Evolutionary conservation across 495 filamentous ascomycete genomes (phyloP).

Genomic region (Sphaerosporella brunnea): DNA sequence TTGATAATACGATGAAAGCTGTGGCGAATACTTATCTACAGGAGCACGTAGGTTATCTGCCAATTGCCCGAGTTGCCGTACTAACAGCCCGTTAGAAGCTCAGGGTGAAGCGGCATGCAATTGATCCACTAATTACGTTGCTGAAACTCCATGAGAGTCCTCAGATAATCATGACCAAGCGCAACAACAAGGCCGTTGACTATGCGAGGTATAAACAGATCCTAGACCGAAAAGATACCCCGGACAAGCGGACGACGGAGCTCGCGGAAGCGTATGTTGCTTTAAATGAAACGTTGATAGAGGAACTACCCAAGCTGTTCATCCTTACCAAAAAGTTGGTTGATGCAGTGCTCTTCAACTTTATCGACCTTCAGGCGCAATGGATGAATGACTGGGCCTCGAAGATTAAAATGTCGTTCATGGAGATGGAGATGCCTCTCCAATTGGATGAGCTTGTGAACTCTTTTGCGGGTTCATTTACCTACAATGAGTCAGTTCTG

Average conservation of each 20-base stretch:
- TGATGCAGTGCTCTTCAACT: slow-evolving; percentile 58
- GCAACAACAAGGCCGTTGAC: slow-evolving; percentile 72
- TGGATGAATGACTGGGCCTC: slow-evolving; percentile 68
- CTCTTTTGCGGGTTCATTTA: slow-evolving; percentile 57
- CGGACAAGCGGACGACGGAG: slow-evolving; percentile 65
- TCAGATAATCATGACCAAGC: slow-evolving; percentile 72
- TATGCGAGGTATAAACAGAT: slow-evolving; percentile 62
- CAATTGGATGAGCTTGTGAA: slow-evolving; percentile 46
- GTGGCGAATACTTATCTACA: slow-evolving; percentile 58
- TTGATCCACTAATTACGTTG: slow-evolving; percentile 68
- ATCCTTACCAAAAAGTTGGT: slow-evolving; percentile 57
- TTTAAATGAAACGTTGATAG: slow-evolving; percentile 78
- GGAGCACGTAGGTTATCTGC: slow-evolving; percentile 55
- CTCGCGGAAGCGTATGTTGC: slow-evolving; percentile 73
- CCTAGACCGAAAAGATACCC: slow-evolving; percentile 59
- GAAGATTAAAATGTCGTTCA: slow-evolving; percentile 59
- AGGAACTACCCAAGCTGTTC: slow-evolving; percentile 79
- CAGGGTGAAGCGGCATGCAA: slow-evolving; percentile 59
- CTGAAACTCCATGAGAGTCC: slow-evolving; percentile 67
- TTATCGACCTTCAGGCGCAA: slow-evolving; percentile 58
- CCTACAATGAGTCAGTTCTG: slow-evolving; percentile 37
- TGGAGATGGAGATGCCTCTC: slow-evolving; percentile 44
- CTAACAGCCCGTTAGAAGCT: slow-evolving; percentile 37
- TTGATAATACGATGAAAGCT: slow-evolving; percentile 63
- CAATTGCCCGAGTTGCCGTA: background rate